phyloP scores from a whole-genome alignment of 2,329 filamentous ascomycete genomes.

The Stagonosporopsis vannaccii region DNA sequence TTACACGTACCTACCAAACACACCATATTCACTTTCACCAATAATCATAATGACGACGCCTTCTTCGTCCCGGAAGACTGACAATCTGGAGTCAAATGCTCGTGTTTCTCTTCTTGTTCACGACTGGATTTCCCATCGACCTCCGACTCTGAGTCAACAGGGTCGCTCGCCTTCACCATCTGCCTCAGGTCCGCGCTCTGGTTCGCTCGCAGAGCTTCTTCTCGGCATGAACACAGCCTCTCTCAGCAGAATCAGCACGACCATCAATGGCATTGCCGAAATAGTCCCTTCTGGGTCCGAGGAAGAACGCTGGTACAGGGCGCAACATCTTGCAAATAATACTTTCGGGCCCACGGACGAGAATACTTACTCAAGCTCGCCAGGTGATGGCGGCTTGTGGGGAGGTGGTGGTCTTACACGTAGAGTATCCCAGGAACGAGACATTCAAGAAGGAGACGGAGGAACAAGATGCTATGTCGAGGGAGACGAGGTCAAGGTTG shows the following conservation, averaged over 20 bases:
- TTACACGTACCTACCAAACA: conserved; percentile 89
- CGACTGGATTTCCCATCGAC: conserved; percentile 95
- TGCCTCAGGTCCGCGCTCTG: conserved; percentile 60
- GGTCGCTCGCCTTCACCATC: conserved; percentile 68
- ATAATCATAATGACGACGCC: conserved; percentile 93
- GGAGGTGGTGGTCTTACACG: conserved; percentile 59
- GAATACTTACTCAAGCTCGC: conserved; percentile 38
- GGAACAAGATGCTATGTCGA: conserved; percentile 74
- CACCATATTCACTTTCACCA: conserved; percentile 70
- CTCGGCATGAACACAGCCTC: conserved; percentile 91
- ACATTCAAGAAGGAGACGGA: conserved; percentile 50
- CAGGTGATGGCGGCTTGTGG: conserved; percentile 50
- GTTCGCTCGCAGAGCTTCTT: conserved; percentile 81
- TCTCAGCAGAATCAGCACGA: conserved; percentile 87
- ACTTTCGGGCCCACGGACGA: conserved; percentile 68
- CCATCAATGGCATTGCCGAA: conserved; percentile 86
- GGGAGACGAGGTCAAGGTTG: conserved; percentile 83
- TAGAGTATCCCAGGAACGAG: conserved; percentile 12
- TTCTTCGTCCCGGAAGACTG: conserved; percentile 77
- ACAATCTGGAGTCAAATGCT: conserved; percentile 83
- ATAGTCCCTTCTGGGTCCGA: conserved; percentile 76
- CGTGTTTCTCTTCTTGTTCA: conserved; percentile 94
- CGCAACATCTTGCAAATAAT: conserved; percentile 88
- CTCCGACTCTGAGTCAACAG: conserved; percentile 69
- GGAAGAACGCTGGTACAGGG: conserved; percentile 84